Conservation (phyloP, 1,139 yeast genomes). For the Yamadazyma sp. region DNA sequence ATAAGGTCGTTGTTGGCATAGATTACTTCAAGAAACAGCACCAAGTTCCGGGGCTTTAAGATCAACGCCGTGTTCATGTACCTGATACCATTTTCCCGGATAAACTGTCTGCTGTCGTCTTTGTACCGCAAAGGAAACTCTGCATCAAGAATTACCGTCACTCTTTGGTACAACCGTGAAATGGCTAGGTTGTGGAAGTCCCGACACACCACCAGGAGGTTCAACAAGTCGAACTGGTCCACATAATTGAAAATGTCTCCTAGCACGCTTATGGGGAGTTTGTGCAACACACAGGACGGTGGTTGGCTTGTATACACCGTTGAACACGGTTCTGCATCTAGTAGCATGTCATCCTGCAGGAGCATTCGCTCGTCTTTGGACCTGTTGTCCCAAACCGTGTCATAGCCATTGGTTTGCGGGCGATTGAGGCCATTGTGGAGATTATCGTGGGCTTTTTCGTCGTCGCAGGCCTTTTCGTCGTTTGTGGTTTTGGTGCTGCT, state of each 20-base stretch:
- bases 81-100: conserved; percentile 30
- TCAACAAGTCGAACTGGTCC: conserved; percentile 33
- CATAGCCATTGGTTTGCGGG: too few relatives aligned
- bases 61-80: conserved; percentile 35
- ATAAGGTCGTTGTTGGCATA: conserved; percentile 20
- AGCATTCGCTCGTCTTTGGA: too few relatives aligned
- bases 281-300: background rate
- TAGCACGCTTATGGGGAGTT: conserved; percentile 5
- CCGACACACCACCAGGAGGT: conserved; percentile 25
- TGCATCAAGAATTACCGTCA: conserved; percentile 32
- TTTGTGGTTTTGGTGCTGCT: background rate
- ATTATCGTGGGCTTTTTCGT: too few relatives aligned
- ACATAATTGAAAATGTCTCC: conserved; percentile 20
- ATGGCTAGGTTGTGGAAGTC: conserved; percentile 24
- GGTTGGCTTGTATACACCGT: too few relatives aligned
- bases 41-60: conserved; percentile 18
- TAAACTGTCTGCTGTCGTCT: conserved; percentile 17
- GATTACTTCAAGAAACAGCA: conserved; percentile 22
- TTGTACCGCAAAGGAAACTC: conserved; percentile 28
- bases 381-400: too few relatives aligned
- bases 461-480: background rate
- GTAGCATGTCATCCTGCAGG: too few relatives aligned
- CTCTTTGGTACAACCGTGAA: conserved; percentile 28
- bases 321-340: too few relatives aligned
- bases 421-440: too few relatives aligned